These are phyloP conservation scores for Platanthera zijinensis DNA, from an alignment of 106 monocot species.

Conservation along the genomic window DNA sequence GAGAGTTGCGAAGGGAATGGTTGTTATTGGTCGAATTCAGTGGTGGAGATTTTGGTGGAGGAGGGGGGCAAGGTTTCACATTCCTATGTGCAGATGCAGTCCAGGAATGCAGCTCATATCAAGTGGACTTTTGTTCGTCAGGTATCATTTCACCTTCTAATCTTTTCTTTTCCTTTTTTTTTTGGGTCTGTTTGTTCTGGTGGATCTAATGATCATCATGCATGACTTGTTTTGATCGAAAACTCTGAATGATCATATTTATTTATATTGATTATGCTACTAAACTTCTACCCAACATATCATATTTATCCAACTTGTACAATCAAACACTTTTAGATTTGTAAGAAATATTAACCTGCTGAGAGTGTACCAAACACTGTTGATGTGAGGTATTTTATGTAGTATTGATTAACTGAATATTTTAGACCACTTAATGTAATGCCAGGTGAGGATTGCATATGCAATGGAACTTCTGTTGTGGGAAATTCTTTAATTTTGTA, in stretches of 20 bases:
- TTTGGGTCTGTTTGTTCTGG: neutral
- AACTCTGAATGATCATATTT: neutral
- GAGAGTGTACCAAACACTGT: neutral
- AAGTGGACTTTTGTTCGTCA: conserved; percentile 85
- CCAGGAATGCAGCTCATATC: conserved; percentile 59
- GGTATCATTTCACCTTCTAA: conserved; percentile 24
- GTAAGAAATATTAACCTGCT: neutral
- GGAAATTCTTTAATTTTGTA: neutral
- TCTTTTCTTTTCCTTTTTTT: neutral
- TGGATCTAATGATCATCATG: neutral
- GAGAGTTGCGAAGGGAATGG: conserved; percentile 32
- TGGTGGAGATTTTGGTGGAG: conserved; percentile 66
- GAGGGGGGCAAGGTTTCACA: conserved; percentile 66
- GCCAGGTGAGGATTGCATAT: neutral
- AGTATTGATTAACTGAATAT: neutral
- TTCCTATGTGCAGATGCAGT: conserved; percentile 70
- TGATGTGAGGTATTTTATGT: neutral
- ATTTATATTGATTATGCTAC: neutral
- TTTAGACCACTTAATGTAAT: neutral
- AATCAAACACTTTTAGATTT: neutral
- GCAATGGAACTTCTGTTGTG: neutral
- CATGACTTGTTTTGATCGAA: neutral
- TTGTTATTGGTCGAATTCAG: conserved; percentile 81
- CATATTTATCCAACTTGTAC: neutral
- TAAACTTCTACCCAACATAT: neutral